These are phyloP conservation scores for Hortaea sp. DNA, from an alignment of 2,329 filamentous ascomycete genomes.

Conservation along the genomic window DNA sequence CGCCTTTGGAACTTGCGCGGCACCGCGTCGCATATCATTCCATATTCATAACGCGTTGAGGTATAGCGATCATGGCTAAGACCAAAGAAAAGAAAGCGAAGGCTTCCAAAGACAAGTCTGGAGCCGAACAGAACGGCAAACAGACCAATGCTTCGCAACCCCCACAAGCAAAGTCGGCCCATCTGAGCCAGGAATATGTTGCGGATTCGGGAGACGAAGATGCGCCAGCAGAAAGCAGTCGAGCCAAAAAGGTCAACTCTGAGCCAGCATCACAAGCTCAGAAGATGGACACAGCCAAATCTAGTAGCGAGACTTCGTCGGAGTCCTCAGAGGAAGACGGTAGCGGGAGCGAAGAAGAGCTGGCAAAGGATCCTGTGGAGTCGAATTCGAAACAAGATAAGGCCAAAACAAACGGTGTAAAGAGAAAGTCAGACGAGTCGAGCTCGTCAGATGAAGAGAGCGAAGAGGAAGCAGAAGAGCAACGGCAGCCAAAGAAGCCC, in stretches of 20 bases:
- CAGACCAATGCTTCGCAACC: background rate
- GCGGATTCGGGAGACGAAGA: slow-evolving; percentile 8
- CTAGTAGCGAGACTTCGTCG: background rate
- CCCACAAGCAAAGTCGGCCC: slow-evolving; percentile 1
- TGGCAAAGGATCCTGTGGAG: background rate
- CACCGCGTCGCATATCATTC: too few relatives aligned
- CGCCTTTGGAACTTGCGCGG: too few relatives aligned
- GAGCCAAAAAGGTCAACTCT: slow-evolving; percentile 20
- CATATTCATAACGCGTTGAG: too few relatives aligned
- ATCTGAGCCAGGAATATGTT: slow-evolving; percentile 7
- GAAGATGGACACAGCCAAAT: background rate
- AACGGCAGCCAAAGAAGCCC: slow-evolving; percentile 8
- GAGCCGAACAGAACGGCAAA: slow-evolving; percentile 32
- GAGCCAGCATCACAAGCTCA: slow-evolving; percentile 3
- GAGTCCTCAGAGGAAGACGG: slow-evolving; percentile 3
- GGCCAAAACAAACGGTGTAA: slow-evolving; percentile 20
- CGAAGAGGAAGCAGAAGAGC: slow-evolving; percentile 4
- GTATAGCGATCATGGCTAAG: slow-evolving; percentile 1
- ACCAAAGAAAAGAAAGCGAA: slow-evolving; percentile 26
- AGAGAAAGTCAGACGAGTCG: slow-evolving; percentile 16
- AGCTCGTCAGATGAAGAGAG: slow-evolving; percentile 4
- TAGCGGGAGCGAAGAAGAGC: slow-evolving; percentile 1
- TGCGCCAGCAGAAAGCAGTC: slow-evolving; percentile 24
- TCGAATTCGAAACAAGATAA: slow-evolving; percentile 4
- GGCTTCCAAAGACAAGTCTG: slow-evolving; percentile 26